These are phyloP conservation scores for Leucocoprinus birnbaumii DNA, from an alignment of 768 basidiomycete species.

Conservation along the genomic window DNA sequence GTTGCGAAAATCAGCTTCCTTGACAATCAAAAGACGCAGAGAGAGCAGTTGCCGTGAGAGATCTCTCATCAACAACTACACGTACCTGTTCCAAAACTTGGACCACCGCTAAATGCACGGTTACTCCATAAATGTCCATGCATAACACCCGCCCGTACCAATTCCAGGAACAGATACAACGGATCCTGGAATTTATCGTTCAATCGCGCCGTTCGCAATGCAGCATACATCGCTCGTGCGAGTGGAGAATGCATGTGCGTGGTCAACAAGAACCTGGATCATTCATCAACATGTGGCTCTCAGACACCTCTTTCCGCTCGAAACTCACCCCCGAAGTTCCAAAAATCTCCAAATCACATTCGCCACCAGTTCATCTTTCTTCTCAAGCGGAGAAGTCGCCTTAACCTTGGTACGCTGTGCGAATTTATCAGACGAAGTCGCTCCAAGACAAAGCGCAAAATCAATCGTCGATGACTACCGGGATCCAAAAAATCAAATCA, in stretches of 20 bases:
- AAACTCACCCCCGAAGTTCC: constrained; percentile 85
- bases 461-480: constrained; percentile 94
- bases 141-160: constrained; percentile 95
- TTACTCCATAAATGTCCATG: constrained; percentile 91
- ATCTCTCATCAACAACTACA: constrained; percentile 19
- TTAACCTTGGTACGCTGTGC: constrained; percentile 81
- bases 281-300: constrained; percentile 11
- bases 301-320: background rate
- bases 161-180: constrained; percentile 90
- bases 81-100: constrained; percentile 89
- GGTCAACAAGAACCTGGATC: constrained; percentile 78
- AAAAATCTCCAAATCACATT: constrained; percentile 99
- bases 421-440: constrained; percentile 77
- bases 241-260: constrained; percentile 87
- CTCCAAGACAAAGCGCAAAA: constrained; percentile 90
- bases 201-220: constrained; percentile 71
- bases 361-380: constrained; percentile 97
- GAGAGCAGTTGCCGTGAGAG: constrained; percentile 1
- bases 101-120: constrained; percentile 88
- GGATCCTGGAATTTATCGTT: constrained; percentile 99
- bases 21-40: background rate
- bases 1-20: constrained; percentile 10
- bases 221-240: constrained; percentile 88
- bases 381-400: constrained; percentile 67
- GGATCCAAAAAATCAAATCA: background rate